Evolutionary conservation across 192 early-diverging fungal species (phyloP).

Genomic region (Mortierella alpina): DNA sequence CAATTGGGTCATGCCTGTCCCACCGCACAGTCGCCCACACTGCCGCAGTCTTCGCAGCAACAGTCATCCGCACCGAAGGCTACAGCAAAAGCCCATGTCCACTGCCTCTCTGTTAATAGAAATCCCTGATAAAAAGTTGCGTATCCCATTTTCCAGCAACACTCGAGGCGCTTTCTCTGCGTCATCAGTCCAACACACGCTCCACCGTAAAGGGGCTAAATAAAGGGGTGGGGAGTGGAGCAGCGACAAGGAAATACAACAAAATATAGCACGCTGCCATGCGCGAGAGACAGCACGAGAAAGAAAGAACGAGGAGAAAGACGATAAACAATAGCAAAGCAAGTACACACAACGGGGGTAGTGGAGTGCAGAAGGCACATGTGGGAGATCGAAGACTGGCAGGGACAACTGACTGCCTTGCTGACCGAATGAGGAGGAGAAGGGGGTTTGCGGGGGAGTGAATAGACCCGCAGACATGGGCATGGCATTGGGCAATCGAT

Average conservation of each 20-base stretch:
- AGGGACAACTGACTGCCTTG: slow-evolving; percentile 21
- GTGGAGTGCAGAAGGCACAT: slow-evolving; percentile 1
- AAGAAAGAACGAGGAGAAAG: not conserved
- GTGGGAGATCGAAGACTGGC: slow-evolving; percentile 10
- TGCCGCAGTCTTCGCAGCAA: too few relatives aligned
- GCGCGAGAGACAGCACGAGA: not conserved
- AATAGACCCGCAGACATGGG: not conserved
- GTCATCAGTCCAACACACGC: too few relatives aligned
- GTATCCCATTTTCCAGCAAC: too few relatives aligned
- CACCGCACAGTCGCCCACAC: too few relatives aligned
- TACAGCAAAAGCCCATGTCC: too few relatives aligned
- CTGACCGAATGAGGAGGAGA: not conserved
- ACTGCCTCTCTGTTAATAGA: too few relatives aligned
- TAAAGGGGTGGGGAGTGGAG: slow-evolving; percentile 4
- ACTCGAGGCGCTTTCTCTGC: too few relatives aligned
- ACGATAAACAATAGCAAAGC: not conserved
- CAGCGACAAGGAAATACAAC: slow-evolving; percentile 6
- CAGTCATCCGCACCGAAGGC: too few relatives aligned
- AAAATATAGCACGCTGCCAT: not conserved
- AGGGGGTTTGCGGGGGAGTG: not conserved
- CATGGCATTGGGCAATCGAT: slow-evolving; percentile 6
- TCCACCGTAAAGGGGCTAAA: slow-evolving; percentile 6
- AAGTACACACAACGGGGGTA: slow-evolving; percentile 2
- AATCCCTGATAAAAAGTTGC: too few relatives aligned
- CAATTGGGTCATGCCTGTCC: too few relatives aligned